Base-by-base conservation (phyloP, 2,329 filamentous ascomycete genomes). In the Colletotrichum australisinense region DNA sequence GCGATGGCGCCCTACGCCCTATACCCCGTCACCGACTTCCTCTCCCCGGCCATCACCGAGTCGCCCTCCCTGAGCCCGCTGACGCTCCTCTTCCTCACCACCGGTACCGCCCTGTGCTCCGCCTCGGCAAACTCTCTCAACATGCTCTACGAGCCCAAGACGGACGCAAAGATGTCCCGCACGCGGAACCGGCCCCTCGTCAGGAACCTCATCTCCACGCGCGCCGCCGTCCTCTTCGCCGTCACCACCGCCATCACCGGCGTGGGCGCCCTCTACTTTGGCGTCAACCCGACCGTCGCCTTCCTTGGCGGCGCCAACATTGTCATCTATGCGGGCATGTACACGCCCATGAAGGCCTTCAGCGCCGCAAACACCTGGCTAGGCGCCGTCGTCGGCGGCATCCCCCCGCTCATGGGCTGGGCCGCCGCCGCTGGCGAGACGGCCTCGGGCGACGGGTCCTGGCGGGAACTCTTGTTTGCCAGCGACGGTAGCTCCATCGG, bases 371-470 rank as follows among this genome's bases (percentile, higher is more conserved):
- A 99, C 80, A 99, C 97, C 0, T 99, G 97, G 97, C 90, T 97
- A 19, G 97, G 97, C 19, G 97, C 95, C 4, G 83, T 99, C 0
- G 94, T 99, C 0, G 97, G 97, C 74, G 95, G 93, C 1, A 97
- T 99, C 69, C 96, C 97, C 0, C 97, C 97, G 0, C 84, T 99
- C 38, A 99, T 99, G 97, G 97, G 97, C 76, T 99, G 97, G 97
- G 94, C 95, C 19, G 97, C 97, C 0, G 97, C 97, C 0, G 95
- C 95, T 0, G 95, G 95, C 64, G 95, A 98, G 82, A 93, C 92
- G 57, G 95, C 95, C 9, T 94, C 92, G 3, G 90, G 89, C 26
- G 91, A 92, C 76, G 93, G 93, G 35, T 92, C 91, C 12, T 97
- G 93, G 92, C 88, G 89, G 62, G 94, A 97, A 79, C 88, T 97